Conservation (phyloP, 2,329 filamentous ascomycete species). For the Dissoconium aciculare region DNA sequence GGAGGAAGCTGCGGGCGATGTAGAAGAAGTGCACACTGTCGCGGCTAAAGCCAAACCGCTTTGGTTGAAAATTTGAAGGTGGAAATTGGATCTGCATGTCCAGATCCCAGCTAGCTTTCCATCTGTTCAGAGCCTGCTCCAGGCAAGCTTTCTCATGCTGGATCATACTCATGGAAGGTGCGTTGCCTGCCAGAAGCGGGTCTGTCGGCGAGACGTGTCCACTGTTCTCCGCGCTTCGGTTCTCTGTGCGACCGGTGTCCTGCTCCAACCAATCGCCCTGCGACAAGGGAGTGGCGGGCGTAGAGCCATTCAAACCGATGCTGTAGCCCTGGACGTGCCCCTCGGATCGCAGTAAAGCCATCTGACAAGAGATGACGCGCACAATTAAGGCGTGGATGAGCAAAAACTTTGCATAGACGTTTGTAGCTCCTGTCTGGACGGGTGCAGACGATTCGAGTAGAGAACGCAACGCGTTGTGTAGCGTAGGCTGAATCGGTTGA, state of each 20-base stretch:
- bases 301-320: conserved; percentile 24
- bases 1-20: conserved; percentile 51
- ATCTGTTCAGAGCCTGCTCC: conserved; percentile 48
- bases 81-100: conserved; percentile 57
- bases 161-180: conserved; percentile 13
- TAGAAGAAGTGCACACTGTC: conserved; percentile 62
- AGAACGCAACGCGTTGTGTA: conserved; percentile 46
- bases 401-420: conserved; percentile 59
- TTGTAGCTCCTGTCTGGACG: conserved; percentile 51
- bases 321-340: conserved; percentile 17
- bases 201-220: conserved; percentile 30
- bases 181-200: conserved; percentile 27
- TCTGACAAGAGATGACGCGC: conserved; percentile 42
- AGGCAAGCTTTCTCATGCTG: conserved; percentile 35
- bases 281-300: conserved; percentile 42
- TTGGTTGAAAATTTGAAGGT: conserved; percentile 35
- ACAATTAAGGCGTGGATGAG: conserved; percentile 54
- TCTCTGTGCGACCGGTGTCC: conserved; percentile 23
- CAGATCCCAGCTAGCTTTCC: conserved; percentile 56
- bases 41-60: conserved; percentile 53
- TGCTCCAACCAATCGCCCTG: conserved; percentile 44
- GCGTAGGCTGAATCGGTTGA: conserved; percentile 48
- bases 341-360: conserved; percentile 21
- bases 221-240: conserved; percentile 15
- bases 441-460: conserved; percentile 45